Evolutionary conservation across 164 flowering plant species (phyloP), one percentile per base, ranked within the genome.

Genomic region (Magnolia kwangsiensis): DNA sequence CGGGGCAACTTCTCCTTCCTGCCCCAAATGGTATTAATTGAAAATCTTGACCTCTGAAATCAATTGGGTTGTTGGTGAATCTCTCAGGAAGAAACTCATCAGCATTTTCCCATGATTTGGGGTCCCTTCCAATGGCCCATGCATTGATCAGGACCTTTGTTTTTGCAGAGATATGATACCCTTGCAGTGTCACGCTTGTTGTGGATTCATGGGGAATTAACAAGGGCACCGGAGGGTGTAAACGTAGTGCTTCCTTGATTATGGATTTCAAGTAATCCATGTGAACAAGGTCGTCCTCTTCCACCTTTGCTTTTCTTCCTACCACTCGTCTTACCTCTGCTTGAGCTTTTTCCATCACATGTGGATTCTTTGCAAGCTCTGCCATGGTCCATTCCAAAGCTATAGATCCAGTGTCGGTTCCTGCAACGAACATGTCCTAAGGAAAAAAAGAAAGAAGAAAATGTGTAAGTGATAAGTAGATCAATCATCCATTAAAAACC

Each of bases 1-100:
- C 67, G 4, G 74, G 74, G 45, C 74, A 72, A 3, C 75, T 50
- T 67, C 74, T 72, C n/a, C 75, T 10, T 27, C 75, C 75, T 16
- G 51, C 67, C 21, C 75, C 75, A 55, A 73, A 59, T 1, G 75
- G 75, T 2, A 73, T 59, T 8, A 73, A n/a, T 20, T 73, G 23
- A 61, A 59, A 73, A 37, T 73, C 51, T 10, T 59, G 75, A 19
- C 66, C 66, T 6, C 10, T 73, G 50, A 59, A 73, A n/a, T 61
- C 67, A 59, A 73, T 37, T 7, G 3, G 9, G 19, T 29, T 73
- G 67, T 31, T 11, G 4, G 4, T 9, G 19, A 73, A 73, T n/a
- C 75, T 59, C 75, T 73, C 75, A 2, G 75, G 75, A 13, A 9
- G 23, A 23, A 73, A 73, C 23, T 72, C 27, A 3, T 72, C 64